phyloP scores from a whole-genome alignment of 2,329 filamentous ascomycete species.

The Verticillium tricorpus region DNA sequence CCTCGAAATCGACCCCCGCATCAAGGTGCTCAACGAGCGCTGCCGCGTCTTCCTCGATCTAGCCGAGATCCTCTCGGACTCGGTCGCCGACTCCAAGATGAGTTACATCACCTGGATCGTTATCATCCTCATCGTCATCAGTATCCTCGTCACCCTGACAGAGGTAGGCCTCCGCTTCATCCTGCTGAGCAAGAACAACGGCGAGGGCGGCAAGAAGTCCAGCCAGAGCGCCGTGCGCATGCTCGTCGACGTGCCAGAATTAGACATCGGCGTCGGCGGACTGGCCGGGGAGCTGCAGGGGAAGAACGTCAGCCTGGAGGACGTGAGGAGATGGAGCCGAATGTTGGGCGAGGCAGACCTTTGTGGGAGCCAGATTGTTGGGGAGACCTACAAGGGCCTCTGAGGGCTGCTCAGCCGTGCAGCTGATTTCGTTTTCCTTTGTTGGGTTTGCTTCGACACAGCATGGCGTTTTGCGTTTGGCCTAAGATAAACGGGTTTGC shows the following conservation, averaged over 20 bases:
- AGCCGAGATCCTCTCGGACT: conserved; percentile 89
- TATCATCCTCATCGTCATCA: conserved; percentile 86
- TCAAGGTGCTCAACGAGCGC: conserved; percentile 94
- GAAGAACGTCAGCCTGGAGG: conserved; percentile 12
- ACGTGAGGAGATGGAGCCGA: conserved; percentile 17
- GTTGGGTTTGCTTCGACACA: conserved; percentile 4
- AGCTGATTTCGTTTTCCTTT: neutral
- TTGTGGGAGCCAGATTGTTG: conserved; percentile 12
- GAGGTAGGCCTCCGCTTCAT: conserved; percentile 86
- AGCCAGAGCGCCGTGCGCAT: neutral
- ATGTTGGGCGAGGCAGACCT: conserved; percentile 12
- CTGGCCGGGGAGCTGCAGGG: conserved; percentile 12
- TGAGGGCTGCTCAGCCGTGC: neutral
- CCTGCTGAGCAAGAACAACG: conserved; percentile 51
- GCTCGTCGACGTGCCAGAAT: neutral
- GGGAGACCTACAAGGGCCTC: conserved; percentile 11
- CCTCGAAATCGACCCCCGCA: conserved; percentile 92
- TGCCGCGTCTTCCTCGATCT: conserved; percentile 96
- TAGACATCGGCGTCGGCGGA: neutral
- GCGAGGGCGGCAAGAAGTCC: conserved; percentile 1
- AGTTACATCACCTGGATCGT: conserved; percentile 97
- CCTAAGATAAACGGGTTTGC: neutral
- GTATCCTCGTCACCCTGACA: conserved; percentile 83
- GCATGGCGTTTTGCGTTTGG: conserved; percentile 7
- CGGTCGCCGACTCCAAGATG: conserved; percentile 91